phyloP scores from a whole-genome alignment of 2,329 filamentous ascomycete genomes.

The Microsporum audouinii region DNA sequence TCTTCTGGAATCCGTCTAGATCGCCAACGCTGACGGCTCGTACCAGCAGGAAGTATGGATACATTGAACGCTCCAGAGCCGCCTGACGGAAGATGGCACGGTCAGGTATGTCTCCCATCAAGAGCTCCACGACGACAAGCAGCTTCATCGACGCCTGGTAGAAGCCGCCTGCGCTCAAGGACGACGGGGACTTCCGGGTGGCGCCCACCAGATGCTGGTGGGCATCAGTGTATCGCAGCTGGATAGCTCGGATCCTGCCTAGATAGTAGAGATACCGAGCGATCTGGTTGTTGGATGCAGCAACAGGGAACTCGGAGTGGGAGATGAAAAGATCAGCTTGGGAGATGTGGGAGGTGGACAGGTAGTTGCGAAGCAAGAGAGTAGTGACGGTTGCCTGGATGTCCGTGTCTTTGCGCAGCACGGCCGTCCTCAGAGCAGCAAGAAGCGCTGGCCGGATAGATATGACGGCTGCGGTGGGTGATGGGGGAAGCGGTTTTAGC shows the following conservation, averaged over 20 bases:
- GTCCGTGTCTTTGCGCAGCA: constrained; percentile 89
- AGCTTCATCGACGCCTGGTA: constrained; percentile 94
- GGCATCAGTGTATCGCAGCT: constrained; percentile 92
- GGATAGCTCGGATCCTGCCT: constrained; percentile 88
- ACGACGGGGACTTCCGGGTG: constrained; percentile 87
- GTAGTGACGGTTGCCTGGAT: constrained; percentile 96
- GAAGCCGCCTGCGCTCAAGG: constrained; percentile 79
- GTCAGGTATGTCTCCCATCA: constrained; percentile 98
- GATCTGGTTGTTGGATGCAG: constrained; percentile 95
- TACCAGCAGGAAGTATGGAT: constrained; percentile 87
- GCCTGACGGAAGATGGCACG: constrained; percentile 86
- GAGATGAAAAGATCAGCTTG: constrained; percentile 93
- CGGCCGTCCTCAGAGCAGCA: constrained; percentile 82
- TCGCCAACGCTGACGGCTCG: constrained; percentile 95
- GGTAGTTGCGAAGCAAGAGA: constrained; percentile 86
- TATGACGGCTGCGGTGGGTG: constrained; percentile 75
- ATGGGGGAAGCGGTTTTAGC: constrained; percentile 74
- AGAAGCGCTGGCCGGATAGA: constrained; percentile 76
- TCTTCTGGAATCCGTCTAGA: constrained; percentile 80
- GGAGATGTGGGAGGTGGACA: constrained; percentile 88
- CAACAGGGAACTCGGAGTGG: constrained; percentile 88
- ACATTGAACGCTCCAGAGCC: constrained; percentile 71
- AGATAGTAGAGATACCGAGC: constrained; percentile 96
- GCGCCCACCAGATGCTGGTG: constrained; percentile 89
- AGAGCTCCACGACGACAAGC: constrained; percentile 85